Base-by-base conservation (phyloP, 2,329 filamentous ascomycete species). In the Zalaria sp. region DNA sequence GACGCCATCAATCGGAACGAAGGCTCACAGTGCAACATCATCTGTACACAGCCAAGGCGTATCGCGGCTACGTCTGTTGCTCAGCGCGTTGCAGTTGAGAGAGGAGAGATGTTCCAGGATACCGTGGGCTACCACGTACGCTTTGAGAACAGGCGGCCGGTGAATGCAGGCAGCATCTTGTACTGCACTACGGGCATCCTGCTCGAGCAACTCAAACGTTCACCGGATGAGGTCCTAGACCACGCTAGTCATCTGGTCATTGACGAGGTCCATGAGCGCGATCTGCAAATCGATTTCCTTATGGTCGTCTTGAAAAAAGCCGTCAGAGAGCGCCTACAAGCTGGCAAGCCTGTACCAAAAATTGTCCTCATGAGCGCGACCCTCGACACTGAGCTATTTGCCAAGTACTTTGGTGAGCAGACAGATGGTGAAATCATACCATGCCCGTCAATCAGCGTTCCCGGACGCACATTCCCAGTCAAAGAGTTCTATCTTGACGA, bases 111-210 rank as follows among this genome's bases (percentile, higher is more conserved):
- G 5, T 45, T 71, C 11, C 58, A 59, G 37, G 43, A 64, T 5
- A 58, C 56, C 6, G 59, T 72, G 35, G 69, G 69, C 27, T 69
- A 69, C 46, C 58, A 66, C 18, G 61, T 70, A 10, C 60, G 67
- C 32, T 65, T 65, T 40, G 62, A 68, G 38, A 41, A 51, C 2
- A 58, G 56, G 43, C 59, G 66, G 4, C 43, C 32, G 8, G 26
- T 39, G 2, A 43, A 42, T 5, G 50, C 50, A 5, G 61, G 63
- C 28, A 62, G 63, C 43, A 67, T 73, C 46, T 64, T 57, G 2
- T 73, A 66, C 49, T 71, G 66, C 52, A 73, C 70, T 1, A 66
- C 64, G 2, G 68, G 68, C n/a, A 61, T 69, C 18, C 51, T 72
- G 25, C 54, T 71, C 26, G 60, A 61, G 40, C 59, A 65, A 43